A percentile compares a stretch with the other conserved stretches of the same genome.
Conservation (phyloP, 148 eudicot species). For the Mesembryanthemum crystallinum region DNA sequence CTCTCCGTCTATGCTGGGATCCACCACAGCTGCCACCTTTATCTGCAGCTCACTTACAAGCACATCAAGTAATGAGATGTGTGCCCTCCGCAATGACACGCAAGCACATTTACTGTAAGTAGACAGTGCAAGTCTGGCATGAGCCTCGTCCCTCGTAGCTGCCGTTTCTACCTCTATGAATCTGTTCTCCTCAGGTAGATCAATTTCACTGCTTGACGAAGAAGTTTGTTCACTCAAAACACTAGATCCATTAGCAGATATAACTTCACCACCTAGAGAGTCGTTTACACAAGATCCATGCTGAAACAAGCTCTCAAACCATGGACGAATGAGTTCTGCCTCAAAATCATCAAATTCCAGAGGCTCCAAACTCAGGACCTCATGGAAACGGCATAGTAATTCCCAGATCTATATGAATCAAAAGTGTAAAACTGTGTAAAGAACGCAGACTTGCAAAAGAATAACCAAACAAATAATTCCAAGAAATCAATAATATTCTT, state of each 20-base stretch:
- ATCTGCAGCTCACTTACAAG: constrained; percentile 58
- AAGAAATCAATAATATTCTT: not conserved
- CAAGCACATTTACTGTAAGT: constrained; percentile 35
- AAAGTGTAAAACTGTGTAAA: not conserved
- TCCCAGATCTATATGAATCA: constrained; percentile 45
- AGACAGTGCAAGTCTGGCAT: constrained; percentile 29
- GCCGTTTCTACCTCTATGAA: constrained; percentile 34
- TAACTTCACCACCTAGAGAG: constrained; percentile 14
- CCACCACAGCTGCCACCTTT: constrained; percentile 52
- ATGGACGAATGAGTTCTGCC: constrained; percentile 48
- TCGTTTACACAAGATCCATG: constrained; percentile 29
- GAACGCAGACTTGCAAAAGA: not conserved
- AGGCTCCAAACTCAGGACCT: constrained; percentile 40
- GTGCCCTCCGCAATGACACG: constrained; percentile 36
- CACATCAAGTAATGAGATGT: constrained; percentile 46
- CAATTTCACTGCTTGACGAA: constrained; percentile 39
- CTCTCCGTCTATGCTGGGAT: constrained; percentile 54
- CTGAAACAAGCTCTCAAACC: constrained; percentile 32
- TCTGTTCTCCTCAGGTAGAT: constrained; percentile 25
- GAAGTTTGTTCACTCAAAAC: constrained; percentile 28
- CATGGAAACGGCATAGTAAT: constrained; percentile 44
- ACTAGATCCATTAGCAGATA: constrained; percentile 30
- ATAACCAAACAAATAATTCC: not conserved
- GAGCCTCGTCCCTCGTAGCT: constrained; percentile 28
- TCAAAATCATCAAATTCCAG: constrained; percentile 47